Conservation (phyloP, 768 basidiomycete genomes). For the Gelatoporia subvermispora region DNA sequence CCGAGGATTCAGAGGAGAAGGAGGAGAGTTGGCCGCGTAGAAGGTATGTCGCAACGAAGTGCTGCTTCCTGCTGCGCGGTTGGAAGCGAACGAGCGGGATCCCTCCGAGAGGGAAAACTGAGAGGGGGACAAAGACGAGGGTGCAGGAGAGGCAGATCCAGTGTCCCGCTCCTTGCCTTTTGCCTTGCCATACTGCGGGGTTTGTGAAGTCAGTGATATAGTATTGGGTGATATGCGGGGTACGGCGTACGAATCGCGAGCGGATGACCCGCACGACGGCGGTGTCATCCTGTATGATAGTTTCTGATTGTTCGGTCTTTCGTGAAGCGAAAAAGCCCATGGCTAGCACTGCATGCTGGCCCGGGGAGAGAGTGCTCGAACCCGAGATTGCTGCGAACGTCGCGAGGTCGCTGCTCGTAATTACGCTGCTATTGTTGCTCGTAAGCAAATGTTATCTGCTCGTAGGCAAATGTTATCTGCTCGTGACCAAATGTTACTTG, state of each 20-base stretch:
- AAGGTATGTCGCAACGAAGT: conserved; percentile 1
- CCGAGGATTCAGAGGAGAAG: neutral
- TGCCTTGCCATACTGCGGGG: conserved; percentile 26
- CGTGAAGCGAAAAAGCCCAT: conserved; percentile 40
- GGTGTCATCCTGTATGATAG: conserved; percentile 9
- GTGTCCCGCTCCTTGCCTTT: conserved; percentile 26
- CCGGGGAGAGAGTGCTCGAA: no score
- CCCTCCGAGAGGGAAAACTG: conserved; percentile 14
- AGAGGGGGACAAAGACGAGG: conserved; percentile 11
- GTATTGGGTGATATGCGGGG: conserved; percentile 2
- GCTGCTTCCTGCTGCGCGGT: conserved; percentile 9
- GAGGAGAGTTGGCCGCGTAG: neutral
- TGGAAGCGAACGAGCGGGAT: conserved; percentile 12
- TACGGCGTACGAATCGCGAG: conserved; percentile 33
- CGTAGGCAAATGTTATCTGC: no score
- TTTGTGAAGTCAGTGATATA: conserved; percentile 5
- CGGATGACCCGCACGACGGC: conserved; percentile 30
- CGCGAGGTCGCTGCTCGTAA: no score
- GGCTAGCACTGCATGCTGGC: conserved; percentile 29
- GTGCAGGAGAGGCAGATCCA: conserved; percentile 11
- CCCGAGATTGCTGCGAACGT: no score
- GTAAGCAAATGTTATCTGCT: no score
- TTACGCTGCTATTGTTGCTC: no score
- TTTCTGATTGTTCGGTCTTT: conserved; percentile 26
- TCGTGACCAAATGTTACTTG: no score